Percentiles rank a stretch among this genome's conserved stretches.
Conservation (phyloP, 2,329 filamentous ascomycete species). For the Mycosphaerella arachidis region DNA sequence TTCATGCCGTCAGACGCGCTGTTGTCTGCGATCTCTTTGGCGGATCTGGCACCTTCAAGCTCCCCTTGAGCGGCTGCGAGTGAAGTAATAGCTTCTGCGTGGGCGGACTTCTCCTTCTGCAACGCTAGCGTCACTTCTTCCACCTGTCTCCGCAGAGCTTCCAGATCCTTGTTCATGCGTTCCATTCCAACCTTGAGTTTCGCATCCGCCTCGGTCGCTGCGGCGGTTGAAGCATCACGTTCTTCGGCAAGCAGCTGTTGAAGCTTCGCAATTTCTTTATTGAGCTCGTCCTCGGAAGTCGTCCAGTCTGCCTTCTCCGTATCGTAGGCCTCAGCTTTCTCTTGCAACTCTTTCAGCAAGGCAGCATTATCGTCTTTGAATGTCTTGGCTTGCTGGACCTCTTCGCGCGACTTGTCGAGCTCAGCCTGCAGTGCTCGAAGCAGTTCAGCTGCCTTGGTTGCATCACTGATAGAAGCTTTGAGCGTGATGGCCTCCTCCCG, state of each 20-base stretch:
- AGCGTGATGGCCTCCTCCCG: constrained; percentile 6
- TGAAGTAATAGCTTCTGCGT: not conserved
- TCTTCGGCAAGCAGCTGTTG: not conserved
- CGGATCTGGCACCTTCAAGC: not conserved
- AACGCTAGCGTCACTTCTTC: constrained; percentile 7
- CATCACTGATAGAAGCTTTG: not conserved
- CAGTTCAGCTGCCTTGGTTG: not conserved
- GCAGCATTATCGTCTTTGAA: not conserved
- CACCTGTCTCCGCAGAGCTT: constrained; percentile 8
- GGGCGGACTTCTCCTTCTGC: not conserved
- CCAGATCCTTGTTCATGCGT: constrained; percentile 1
- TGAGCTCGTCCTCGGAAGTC: constrained; percentile 10
- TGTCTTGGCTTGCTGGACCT: constrained; percentile 4
- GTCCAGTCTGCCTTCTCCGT: constrained; percentile 12
- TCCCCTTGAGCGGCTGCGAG: not conserved
- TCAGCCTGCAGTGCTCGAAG: not conserved
- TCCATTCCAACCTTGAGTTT: constrained; percentile 9
- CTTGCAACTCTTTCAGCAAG: constrained; percentile 2
- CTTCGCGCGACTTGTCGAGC: constrained; percentile 7
- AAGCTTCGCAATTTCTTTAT: constrained; percentile 13
- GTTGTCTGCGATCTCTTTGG: not conserved
- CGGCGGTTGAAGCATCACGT: not conserved
- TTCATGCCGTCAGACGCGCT: not conserved
- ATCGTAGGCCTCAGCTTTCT: constrained; percentile 8
- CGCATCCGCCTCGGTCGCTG: constrained; percentile 5